These are phyloP conservation scores for bread wheat (Triticum aestivum) DNA, from an alignment of 176 grass and related monocot genomes.

Conservation along the genomic window IWGSC_CS_RefSeq_v2.1 NC_057803.1:593245426-593245925, in stretches of 20 bases:
- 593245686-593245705: neutral
- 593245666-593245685: neutral
- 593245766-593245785: neutral
- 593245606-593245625: neutral
- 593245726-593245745: neutral
- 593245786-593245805: neutral
- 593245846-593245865: neutral
- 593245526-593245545: neutral
- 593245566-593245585: neutral
- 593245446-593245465: neutral
- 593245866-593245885: neutral
- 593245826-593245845: neutral
- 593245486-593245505: neutral
- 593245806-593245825: neutral
- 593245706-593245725: neutral
- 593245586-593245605: neutral
- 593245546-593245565: neutral
- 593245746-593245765: neutral
- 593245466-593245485: neutral
- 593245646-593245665: neutral
- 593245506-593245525: neutral
- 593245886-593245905: neutral
- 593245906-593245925: neutral
- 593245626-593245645: neutral
- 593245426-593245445: constrained; percentile 28